Conservation (phyloP, 2,329 filamentous ascomycete species). For the Monilinia laxa region DNA sequence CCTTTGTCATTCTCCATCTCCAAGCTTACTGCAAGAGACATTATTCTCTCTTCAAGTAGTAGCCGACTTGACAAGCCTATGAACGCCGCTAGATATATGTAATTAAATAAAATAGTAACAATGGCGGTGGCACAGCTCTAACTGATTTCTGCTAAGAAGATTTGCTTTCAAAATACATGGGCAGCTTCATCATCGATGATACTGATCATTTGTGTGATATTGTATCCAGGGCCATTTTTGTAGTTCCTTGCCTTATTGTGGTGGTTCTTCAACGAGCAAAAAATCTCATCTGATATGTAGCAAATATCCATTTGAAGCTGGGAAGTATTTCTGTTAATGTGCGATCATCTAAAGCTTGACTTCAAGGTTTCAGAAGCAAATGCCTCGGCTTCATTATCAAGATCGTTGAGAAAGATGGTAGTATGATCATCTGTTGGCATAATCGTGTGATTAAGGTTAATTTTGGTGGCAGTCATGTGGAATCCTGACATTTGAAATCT, state of each 20-base stretch:
- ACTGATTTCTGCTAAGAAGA: conserved; percentile 34
- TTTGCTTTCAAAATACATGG: neutral
- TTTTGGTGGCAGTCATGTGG: neutral
- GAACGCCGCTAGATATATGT: conserved; percentile 40
- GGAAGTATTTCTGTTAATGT: conserved; percentile 1
- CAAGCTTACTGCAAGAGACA: neutral
- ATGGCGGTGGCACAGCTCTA: conserved; percentile 43
- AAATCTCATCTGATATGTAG: neutral
- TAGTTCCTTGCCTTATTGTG: conserved; percentile 45
- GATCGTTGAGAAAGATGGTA: conserved; percentile 49
- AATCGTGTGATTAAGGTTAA: neutral
- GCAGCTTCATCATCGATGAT: neutral
- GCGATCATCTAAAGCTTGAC: conserved; percentile 37
- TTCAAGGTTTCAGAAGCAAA: neutral
- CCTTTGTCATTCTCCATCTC: too few species aligned
- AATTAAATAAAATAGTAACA: conserved; percentile 42
- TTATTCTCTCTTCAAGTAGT: conserved; percentile 50
- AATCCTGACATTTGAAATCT: neutral
- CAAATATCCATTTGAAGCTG: neutral
- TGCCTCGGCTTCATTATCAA: conserved; percentile 34
- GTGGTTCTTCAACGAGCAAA: conserved; percentile 39
- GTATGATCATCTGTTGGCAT: conserved; percentile 33
- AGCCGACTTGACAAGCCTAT: conserved; percentile 44
- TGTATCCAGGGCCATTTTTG: conserved; percentile 44
- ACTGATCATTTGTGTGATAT: neutral